phyloP scores from a whole-genome alignment of 169 alveolate genomes.

The Plasmodium gonderi region DNA sequence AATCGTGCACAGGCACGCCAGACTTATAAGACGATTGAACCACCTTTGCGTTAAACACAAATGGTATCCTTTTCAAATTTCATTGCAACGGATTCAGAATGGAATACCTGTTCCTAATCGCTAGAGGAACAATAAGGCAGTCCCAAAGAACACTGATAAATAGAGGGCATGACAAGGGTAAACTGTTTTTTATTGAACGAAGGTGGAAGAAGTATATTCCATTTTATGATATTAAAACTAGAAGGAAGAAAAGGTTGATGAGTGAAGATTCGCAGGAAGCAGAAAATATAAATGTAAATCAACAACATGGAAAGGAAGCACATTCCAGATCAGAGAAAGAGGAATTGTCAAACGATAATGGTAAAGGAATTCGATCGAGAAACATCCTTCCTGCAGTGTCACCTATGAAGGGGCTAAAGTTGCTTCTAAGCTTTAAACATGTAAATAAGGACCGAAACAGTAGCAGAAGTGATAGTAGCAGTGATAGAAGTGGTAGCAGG shows the following conservation, averaged over 20 bases:
- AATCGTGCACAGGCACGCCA: too few relatives aligned
- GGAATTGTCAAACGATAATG: not conserved
- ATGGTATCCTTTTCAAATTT: too few relatives aligned
- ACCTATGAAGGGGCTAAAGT: conserved; percentile 60
- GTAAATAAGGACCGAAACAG: not conserved
- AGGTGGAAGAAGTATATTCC: conserved; percentile 63
- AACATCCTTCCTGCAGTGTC: conserved; percentile 37
- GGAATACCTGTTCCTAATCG: too few relatives aligned
- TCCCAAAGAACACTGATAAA: not conserved
- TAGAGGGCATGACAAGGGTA: not conserved
- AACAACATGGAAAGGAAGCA: not conserved
- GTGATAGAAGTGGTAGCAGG: too few relatives aligned
- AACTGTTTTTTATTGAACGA: not conserved
- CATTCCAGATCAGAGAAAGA: not conserved
- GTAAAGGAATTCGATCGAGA: not conserved
- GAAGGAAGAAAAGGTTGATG: not conserved
- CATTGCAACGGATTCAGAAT: too few relatives aligned
- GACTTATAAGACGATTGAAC: too few relatives aligned
- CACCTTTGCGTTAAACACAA: too few relatives aligned
- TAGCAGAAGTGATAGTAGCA: not conserved
- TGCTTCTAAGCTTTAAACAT: conserved; percentile 25
- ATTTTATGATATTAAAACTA: conserved; percentile 47
- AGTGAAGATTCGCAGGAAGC: not conserved
- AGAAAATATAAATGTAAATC: not conserved
- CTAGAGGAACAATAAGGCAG: too few relatives aligned